A percentile compares a stretch with the other conserved stretches of the same genome.
These are phyloP conservation scores for Sporothrix inflata DNA, from an alignment of 2,329 filamentous ascomycete genomes.

Conservation along the genomic window DNA sequence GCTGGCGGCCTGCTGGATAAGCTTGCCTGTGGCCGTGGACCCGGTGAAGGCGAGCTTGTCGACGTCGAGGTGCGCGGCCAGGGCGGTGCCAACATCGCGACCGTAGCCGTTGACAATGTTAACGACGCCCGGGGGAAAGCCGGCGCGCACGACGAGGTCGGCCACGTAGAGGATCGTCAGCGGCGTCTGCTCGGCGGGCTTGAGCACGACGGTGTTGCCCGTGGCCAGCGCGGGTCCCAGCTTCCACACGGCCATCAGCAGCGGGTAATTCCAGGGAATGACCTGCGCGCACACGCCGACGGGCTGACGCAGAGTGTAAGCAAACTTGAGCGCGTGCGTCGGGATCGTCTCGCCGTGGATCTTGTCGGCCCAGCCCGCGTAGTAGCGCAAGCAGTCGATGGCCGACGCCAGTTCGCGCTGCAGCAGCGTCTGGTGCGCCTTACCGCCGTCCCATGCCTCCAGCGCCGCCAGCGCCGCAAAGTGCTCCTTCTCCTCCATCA, in stretches of 20 bases:
- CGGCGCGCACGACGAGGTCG: conserved; percentile 67
- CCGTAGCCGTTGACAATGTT: conserved; percentile 73
- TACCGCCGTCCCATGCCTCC: too few species aligned
- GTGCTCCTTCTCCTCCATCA: too few species aligned
- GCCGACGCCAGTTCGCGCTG: too few species aligned
- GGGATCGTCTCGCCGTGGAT: conserved; percentile 71
- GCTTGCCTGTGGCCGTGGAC: conserved; percentile 66
- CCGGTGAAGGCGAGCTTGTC: conserved; percentile 78
- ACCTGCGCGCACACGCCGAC: conserved; percentile 71
- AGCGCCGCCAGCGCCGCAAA: too few species aligned
- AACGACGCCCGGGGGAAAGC: conserved; percentile 74
- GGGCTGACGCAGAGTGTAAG: conserved; percentile 70
- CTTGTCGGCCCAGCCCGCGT: conserved; percentile 74
- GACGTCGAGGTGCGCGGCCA: conserved; percentile 65
- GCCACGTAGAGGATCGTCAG: conserved; percentile 65
- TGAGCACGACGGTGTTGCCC: conserved; percentile 64
- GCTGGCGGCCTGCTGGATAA: conserved; percentile 70
- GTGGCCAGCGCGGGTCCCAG: conserved; percentile 67
- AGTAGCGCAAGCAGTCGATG: too few species aligned
- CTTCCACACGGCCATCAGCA: conserved; percentile 73
- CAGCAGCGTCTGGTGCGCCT: too few species aligned
- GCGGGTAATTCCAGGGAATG: conserved; percentile 75
- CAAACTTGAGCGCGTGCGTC: conserved; percentile 62
- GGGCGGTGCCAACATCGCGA: too few species aligned
- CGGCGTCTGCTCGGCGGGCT: conserved; percentile 66